Evolutionary conservation across 1,284 basidiomycete genomes (phyloP).

Genomic region (Caloboletus inedulis): DNA sequence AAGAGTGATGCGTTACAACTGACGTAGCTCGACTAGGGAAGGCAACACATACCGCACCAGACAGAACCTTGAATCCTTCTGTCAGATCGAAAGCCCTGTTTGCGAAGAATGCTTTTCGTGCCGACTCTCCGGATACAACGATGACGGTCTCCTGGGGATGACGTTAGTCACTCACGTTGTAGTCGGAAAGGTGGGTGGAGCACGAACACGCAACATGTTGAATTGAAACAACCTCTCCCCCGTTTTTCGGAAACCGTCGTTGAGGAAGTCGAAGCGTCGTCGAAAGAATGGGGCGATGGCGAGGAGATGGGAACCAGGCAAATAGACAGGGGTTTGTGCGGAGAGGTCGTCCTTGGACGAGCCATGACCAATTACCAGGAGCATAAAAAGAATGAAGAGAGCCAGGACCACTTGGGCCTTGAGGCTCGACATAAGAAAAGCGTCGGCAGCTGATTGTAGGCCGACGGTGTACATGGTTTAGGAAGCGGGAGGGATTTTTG

Average conservation of each 20-base stretch:
- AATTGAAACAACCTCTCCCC: slow-evolving; percentile 65
- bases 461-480: slow-evolving; percentile 51
- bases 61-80: slow-evolving; percentile 72
- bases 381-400: slow-evolving; percentile 51
- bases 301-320: slow-evolving; percentile 55
- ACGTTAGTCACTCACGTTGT: slow-evolving; percentile 20
- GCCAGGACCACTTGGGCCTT: slow-evolving; percentile 52
- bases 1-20: slow-evolving; percentile 7
- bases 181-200: slow-evolving; percentile 7
- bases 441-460: slow-evolving; percentile 53
- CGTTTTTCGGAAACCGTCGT: slow-evolving; percentile 63
- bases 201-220: slow-evolving; percentile 49
- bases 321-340: slow-evolving; percentile 44
- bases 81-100: slow-evolving; percentile 67
- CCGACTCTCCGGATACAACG: slow-evolving; percentile 67
- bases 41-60: slow-evolving; percentile 57
- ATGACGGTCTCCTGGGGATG: slow-evolving; percentile 57
- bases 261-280: slow-evolving; percentile 64
- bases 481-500: slow-evolving; percentile 17
- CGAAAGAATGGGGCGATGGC: slow-evolving; percentile 65
- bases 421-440: slow-evolving; percentile 55
- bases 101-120: slow-evolving; percentile 64
- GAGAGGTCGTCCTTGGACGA: slow-evolving; percentile 41
- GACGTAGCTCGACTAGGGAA: slow-evolving; percentile 5
- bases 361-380: slow-evolving; percentile 43